Conservation (phyloP, 768 basidiomycete genomes). For the Sporobolomyces roseus region DNA sequence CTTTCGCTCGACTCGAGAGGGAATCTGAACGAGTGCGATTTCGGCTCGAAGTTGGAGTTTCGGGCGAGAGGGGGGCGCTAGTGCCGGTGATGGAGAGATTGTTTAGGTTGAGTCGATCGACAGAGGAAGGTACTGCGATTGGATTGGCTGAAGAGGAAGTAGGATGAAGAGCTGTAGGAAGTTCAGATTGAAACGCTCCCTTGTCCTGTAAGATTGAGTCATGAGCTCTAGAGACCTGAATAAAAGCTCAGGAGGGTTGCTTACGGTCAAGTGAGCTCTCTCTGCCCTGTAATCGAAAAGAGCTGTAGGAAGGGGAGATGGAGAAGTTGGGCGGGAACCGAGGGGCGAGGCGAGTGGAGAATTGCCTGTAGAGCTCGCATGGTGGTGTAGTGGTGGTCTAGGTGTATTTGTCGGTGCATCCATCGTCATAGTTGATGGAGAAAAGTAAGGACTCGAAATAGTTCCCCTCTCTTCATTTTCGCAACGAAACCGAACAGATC, state of each 20-base stretch:
- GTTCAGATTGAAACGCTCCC: constrained; percentile 30
- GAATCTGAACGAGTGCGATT: constrained; percentile 13
- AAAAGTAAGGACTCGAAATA: too few relatives aligned
- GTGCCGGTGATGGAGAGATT: not conserved
- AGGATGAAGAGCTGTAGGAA: constrained; percentile 25
- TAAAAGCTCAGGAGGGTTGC: too few relatives aligned
- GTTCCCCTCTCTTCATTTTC: not conserved
- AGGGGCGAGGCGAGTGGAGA: constrained; percentile 3
- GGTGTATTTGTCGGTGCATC: constrained; percentile 10
- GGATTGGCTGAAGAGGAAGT: not conserved
- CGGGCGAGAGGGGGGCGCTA: not conserved
- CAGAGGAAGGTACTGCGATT: not conserved
- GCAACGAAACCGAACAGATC: too few relatives aligned
- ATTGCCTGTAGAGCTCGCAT: constrained; percentile 8
- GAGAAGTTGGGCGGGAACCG: constrained; percentile 4
- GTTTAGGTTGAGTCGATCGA: constrained; percentile 28
- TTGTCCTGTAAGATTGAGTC: too few relatives aligned
- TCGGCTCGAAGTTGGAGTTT: not conserved
- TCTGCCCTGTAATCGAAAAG: constrained; percentile 28
- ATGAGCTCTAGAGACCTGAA: too few relatives aligned
- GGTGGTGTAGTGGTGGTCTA: not conserved
- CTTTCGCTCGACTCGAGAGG: constrained; percentile 3
- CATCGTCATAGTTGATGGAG: too few relatives aligned
- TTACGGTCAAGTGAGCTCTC: constrained; percentile 28
- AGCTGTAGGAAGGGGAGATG: not conserved